Conservation (phyloP, 345 rosid species). For the Ceriops zippeliana region DNA sequence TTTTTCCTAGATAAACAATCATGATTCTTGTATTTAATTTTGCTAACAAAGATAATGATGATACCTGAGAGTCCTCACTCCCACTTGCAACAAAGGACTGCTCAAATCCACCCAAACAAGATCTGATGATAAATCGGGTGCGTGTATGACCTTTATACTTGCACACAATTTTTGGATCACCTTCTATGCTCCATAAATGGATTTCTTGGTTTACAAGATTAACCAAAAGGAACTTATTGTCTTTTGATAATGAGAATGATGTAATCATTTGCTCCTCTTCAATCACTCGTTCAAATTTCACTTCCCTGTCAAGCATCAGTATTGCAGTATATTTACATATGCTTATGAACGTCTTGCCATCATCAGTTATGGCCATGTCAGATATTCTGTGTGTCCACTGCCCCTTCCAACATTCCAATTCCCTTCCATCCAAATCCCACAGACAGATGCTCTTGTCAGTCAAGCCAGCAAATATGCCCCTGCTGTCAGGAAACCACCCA, state of each 20-base stretch:
- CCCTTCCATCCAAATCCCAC: constrained; percentile 69
- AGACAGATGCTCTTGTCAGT: constrained; percentile 59
- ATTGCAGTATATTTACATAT: constrained; percentile 50
- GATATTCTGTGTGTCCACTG: constrained; percentile 51
- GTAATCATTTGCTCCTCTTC: constrained; percentile 62
- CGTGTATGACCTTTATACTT: constrained; percentile 63
- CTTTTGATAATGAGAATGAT: constrained; percentile 61
- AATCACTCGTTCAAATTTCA: constrained; percentile 45
- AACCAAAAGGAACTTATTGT: constrained; percentile 50
- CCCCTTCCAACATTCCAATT: constrained; percentile 65
- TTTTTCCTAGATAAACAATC: not conserved
- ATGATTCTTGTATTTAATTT: not conserved
- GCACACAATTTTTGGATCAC: constrained; percentile 28
- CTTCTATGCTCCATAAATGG: too few relatives aligned
- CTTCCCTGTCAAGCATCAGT: constrained; percentile 55
- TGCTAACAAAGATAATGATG: not conserved
- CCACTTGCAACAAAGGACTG: constrained; percentile 66
- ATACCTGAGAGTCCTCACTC: constrained; percentile 72
- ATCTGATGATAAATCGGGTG: constrained; percentile 55
- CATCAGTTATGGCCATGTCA: constrained; percentile 59
- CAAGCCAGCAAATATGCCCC: constrained; percentile 50
- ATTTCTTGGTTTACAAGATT: constrained; percentile 69
- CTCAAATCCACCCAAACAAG: constrained; percentile 68
- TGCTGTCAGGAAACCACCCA: constrained; percentile 63
- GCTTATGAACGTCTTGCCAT: constrained; percentile 59